Evolutionary conservation across 371 early-diverging fungal genomes (phyloP).

Genomic region (Lichtheimia ramosa): DNA sequence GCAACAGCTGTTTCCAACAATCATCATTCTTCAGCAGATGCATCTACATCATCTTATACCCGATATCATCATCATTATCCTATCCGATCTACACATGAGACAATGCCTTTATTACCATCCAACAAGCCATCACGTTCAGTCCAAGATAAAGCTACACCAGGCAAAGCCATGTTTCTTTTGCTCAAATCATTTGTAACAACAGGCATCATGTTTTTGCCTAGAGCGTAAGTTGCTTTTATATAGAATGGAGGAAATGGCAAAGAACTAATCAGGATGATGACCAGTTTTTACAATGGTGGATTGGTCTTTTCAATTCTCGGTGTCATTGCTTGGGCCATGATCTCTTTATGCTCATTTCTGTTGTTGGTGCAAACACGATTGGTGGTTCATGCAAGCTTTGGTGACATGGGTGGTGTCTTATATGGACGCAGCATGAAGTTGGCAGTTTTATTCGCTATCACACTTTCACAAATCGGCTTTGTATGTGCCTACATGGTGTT

Average conservation of each 20-base stretch:
- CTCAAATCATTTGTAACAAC: slow-evolving; percentile 90
- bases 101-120: slow-evolving; percentile 54
- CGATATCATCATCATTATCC: slow-evolving; percentile 24
- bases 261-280: neutral
- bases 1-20: slow-evolving; percentile 4
- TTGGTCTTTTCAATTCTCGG: slow-evolving; percentile 59
- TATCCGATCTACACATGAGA: slow-evolving; percentile 43
- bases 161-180: slow-evolving; percentile 82
- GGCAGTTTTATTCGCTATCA: slow-evolving; percentile 77
- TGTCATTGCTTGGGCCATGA: slow-evolving; percentile 52
- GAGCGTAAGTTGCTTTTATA: slow-evolving; percentile 49
- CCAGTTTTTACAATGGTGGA: slow-evolving; percentile 70
- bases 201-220: slow-evolving; percentile 78
- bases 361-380: slow-evolving; percentile 61
- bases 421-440: slow-evolving; percentile 74
- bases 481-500: slow-evolving; percentile 88
- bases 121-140: slow-evolving; percentile 45
- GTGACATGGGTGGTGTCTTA: slow-evolving; percentile 70
- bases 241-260: neutral
- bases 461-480: slow-evolving; percentile 85
- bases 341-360: slow-evolving; percentile 64
- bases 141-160: slow-evolving; percentile 73
- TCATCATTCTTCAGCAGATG: too few relatives aligned
- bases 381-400: slow-evolving; percentile 63
- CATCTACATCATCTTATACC: neutral